Base-by-base conservation (phyloP, 176 grass and related monocot species). In the Thalia dealbata region DNA sequence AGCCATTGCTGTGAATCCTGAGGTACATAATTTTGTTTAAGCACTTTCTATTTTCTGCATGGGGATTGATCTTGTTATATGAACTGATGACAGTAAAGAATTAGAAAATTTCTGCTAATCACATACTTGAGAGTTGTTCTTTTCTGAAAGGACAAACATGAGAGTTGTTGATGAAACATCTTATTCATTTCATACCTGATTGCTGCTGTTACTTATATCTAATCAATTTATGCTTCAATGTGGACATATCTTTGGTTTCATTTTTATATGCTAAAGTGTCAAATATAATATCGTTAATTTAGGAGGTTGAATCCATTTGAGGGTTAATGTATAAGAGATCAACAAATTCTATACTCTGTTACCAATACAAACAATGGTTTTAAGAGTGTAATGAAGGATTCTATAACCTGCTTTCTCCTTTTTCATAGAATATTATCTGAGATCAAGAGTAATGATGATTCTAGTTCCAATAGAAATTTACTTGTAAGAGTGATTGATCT, bases 1-100 rank as follows among this genome's bases (percentile, higher is more conserved):
- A 82, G 90, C 95, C 15, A 88, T 97, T 88, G 95, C 89, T 74
- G 95, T 92, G 28, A 80, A 97, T 75, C 95, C 95, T 72, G 79
- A 84, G 90, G 95, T 92, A 68, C 18, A 44, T 68, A 28, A 63
- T 68, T 68, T 68, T 68, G 3, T 10, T 68, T 21, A 42, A 42
- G 32, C 11, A n/a, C 35, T 18, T 68, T 68, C 12, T 18, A 68
- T 8, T 68, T 42, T 68, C 3, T 23, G 3, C 9, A 58, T 68
- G 38, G 3, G 38, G 44, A n/a, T 45, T 43, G 65, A 43, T 68
- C 65, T 18, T 44, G 30, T 68, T 68, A 16, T 14, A 10, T 48
- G 45, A 48, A n/a, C 38, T 44, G 65, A 0, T 68, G 65, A 68
- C 35, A 43, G 22, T 68, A 21, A 68, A 68, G 19, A 13, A n/a